Percentiles rank a stretch among this genome's conserved stretches.
phyloP scores from a whole-genome alignment of 345 rosid species.

The Eucalyptus viminalis region DNA sequence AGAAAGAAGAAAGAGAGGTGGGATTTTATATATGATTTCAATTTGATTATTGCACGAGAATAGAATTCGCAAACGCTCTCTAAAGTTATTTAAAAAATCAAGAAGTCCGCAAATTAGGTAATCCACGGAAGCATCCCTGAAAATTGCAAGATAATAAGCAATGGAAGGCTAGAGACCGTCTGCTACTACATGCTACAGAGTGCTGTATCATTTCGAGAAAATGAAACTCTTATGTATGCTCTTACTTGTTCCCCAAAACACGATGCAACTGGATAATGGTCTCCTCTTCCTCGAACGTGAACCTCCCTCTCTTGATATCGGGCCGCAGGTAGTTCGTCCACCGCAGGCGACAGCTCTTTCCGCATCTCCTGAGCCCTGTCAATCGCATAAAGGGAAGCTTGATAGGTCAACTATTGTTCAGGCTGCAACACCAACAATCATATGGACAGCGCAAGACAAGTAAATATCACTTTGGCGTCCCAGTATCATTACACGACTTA shows the following conservation, averaged over 20 bases:
- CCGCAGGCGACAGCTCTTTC: conserved; percentile 83
- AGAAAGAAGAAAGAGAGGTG: not conserved
- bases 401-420: not conserved
- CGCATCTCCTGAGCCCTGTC: conserved; percentile 50
- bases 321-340: conserved; percentile 90
- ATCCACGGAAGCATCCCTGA: not conserved
- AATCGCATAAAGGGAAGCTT: not conserved
- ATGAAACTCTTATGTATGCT: not conserved
- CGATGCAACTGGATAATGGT: conserved; percentile 59
- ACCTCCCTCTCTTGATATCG: conserved; percentile 73
- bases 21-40: not conserved
- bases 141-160: not conserved
- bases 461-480: not conserved
- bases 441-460: not conserved
- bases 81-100: not conserved
- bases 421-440: not conserved
- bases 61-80: not conserved
- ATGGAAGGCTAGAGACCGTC: not conserved
- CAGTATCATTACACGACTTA: not conserved
- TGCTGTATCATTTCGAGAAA: not conserved
- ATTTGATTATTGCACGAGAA: not conserved
- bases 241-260: conserved; percentile 68
- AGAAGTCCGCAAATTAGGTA: not conserved
- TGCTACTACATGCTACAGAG: not conserved
- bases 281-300: conserved; percentile 72